Evolutionary conservation across 495 filamentous ascomycete species (phyloP).

Genomic region (Saxispiralis lemnorum): DNA sequence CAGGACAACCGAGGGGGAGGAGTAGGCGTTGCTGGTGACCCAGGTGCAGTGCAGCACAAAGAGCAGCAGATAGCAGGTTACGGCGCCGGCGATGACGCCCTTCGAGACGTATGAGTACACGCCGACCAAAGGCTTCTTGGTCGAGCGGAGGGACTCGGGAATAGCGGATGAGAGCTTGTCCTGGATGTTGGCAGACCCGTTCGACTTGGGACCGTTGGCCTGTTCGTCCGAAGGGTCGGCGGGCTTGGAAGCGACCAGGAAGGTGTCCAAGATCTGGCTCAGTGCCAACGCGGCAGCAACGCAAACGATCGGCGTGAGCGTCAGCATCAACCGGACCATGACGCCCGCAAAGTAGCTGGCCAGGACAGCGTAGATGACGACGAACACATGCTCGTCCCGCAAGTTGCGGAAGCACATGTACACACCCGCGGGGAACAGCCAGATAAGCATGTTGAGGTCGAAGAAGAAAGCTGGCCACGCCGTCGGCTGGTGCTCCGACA

Average conservation of each 20-base stretch:
- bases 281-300: conserved; percentile 79
- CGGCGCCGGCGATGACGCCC: conserved; percentile 45
- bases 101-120: conserved; percentile 73
- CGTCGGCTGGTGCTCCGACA: conserved; percentile 97
- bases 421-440: conserved; percentile 96
- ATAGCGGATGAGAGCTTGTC: conserved; percentile 23
- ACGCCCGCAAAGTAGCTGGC: conserved; percentile 97
- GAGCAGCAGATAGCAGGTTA: conserved; percentile 66
- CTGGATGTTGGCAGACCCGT: conserved; percentile 28
- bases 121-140: conserved; percentile 56
- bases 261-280: conserved; percentile 80
- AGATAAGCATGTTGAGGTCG: conserved; percentile 93
- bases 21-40: conserved; percentile 98
- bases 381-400: conserved; percentile 92
- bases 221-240: neutral
- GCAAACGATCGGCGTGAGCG: conserved; percentile 89
- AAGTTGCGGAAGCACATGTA: conserved; percentile 94
- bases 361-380: conserved; percentile 89
- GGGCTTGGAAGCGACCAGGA: conserved; percentile 35
- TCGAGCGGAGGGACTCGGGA: conserved; percentile 43
- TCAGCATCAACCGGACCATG: conserved; percentile 98
- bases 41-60: conserved; percentile 98
- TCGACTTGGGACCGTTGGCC: conserved; percentile 30
- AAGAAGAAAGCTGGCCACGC: conserved; percentile 99
- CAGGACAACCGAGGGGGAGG: conserved; percentile 90